Conservation (phyloP, 345 rosid species). For the Syzygium jambos region DNA sequence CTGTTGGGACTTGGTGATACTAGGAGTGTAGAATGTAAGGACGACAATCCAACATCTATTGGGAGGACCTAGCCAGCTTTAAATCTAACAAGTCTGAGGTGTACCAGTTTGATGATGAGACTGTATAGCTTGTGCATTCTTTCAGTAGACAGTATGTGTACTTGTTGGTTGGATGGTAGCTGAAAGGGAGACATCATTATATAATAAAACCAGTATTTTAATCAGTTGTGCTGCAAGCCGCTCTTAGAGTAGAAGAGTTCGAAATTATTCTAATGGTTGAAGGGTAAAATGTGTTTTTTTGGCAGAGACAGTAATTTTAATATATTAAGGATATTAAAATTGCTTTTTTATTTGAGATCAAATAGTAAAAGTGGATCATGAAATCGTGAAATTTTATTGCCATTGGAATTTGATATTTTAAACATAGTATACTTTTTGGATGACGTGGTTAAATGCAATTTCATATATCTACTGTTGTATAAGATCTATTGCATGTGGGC, state of each 20-base stretch:
- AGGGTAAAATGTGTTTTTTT: background rate
- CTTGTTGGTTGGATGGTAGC: background rate
- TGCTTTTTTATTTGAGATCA: background rate
- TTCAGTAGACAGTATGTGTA: background rate
- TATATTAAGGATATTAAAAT: background rate
- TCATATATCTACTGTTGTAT: background rate
- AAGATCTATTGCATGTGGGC: background rate
- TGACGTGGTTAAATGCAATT: too few relatives aligned
- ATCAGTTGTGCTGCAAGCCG: background rate
- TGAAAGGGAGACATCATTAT: background rate
- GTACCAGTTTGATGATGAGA: background rate
- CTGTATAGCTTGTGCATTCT: background rate
- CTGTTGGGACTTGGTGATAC: background rate
- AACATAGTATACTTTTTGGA: background rate
- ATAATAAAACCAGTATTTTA: background rate
- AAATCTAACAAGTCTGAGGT: background rate
- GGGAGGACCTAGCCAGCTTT: background rate
- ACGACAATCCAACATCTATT: background rate
- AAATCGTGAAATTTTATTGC: background rate
- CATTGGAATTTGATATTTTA: too few relatives aligned
- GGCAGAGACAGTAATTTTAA: background rate
- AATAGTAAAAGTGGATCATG: background rate
- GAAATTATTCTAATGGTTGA: background rate
- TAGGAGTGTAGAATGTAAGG: background rate
- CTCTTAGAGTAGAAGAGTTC: background rate